Evolutionary conservation across 257 asterid genomes (phyloP), one percentile per base, ranked within the genome.

Genomic region (Hygrophila difformis): DNA sequence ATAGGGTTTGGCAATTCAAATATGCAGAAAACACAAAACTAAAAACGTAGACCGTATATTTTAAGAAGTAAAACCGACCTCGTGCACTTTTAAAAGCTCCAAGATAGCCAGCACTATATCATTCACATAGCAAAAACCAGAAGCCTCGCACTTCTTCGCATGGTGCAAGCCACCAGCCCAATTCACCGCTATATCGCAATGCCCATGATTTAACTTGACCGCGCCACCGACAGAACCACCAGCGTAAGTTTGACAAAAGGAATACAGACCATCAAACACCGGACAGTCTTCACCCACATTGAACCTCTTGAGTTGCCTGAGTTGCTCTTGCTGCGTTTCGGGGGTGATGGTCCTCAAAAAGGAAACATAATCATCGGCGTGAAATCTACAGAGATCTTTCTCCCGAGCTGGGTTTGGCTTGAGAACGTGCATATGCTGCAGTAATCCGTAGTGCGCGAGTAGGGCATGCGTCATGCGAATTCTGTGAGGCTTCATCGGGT

Each of bases 101-200:
- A 75, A 59, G 55, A 75, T 75, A 48, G 83, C 83, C 62, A 75
- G 55, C 52, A 75, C 83, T 39, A 75, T 75, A 50, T 74, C 82
- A 60, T 74, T 74, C 52, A 74, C 82, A 47, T 74, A 74, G 58
- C 82, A 74, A 67, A 71, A 75, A 18, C 83, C 83, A 44, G 83
- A 75, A 39, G 83, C 83, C 74, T 75, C 83, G 0, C 83, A 75
- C 44, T 75, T 75, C 71, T 75, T 75, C 6, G 83, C 83, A 20
- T 75, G 83, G 62, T 75, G 83, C 18, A 75, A 59, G 41, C 83
- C 83, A 51, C 83, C 83, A 59, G 83, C 83, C 83, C 83, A 75
- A 52, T 75, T 75, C 5, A 75, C 65, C 0, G 83, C 83, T 59
- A 75, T 75, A 53, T 75, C 83, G 59, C 83, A 75, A 28, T 75